These are phyloP conservation scores for Gaeumannomyces tritici DNA, from an alignment of 2,329 filamentous ascomycete genomes.

Conservation along the genomic window DNA sequence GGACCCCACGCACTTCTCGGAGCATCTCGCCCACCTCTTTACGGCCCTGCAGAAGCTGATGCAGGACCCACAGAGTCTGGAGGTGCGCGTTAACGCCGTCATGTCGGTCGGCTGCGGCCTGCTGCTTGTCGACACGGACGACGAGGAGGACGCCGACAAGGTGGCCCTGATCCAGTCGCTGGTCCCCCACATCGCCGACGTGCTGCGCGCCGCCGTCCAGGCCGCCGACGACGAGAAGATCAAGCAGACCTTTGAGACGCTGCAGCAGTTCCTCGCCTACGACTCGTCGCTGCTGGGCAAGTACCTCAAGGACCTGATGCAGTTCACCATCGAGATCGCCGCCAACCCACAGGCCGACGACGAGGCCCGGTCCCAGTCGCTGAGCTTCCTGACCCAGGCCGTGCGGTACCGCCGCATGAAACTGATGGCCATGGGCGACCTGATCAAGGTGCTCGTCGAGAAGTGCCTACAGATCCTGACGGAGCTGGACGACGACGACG, in stretches of 20 bases:
- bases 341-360: constrained; percentile 69
- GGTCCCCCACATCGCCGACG: constrained; percentile 79
- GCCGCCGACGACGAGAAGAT: constrained; percentile 76
- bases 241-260: constrained; percentile 89
- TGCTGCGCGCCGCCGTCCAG: constrained; percentile 77
- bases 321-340: constrained; percentile 87
- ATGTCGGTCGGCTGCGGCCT: constrained; percentile 81
- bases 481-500: constrained; percentile 71
- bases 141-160: constrained; percentile 70
- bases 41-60: constrained; percentile 79
- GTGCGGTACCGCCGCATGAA: constrained; percentile 92
- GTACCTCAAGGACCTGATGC: constrained; percentile 82
- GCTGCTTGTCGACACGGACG: constrained; percentile 79
- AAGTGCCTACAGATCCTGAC: constrained; percentile 84
- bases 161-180: constrained; percentile 69
- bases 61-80: constrained; percentile 78
- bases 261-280: constrained; percentile 88
- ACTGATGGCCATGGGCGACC: constrained; percentile 75
- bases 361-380: constrained; percentile 78
- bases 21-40: constrained; percentile 72
- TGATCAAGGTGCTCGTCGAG: constrained; percentile 78
- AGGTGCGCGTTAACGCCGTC: constrained; percentile 92
- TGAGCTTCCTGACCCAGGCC: constrained; percentile 88
- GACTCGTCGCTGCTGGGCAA: constrained; percentile 74
- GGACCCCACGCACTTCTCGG: constrained; percentile 73